Evolutionary conservation across 169 alveolate species (phyloP), one percentile per base, ranked within the genome.

Genomic region (Cryptosporidium sp.): DNA sequence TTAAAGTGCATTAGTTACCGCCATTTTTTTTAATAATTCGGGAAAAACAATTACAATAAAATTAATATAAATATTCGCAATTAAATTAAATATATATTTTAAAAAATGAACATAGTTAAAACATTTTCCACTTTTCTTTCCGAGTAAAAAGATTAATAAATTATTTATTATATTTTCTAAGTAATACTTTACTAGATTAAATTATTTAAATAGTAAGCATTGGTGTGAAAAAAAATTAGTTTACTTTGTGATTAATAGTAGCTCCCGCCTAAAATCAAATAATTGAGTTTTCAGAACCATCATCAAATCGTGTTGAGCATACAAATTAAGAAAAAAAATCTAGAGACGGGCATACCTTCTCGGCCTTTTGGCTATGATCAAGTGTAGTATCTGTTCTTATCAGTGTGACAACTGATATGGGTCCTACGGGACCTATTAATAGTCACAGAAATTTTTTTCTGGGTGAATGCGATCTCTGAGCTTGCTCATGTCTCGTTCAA

Each of bases 361-460:
- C 98, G 98, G 98, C 98, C 97, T 96, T 94, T 96, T 96, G 98
- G 98, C 98, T 96, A 94, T 95, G 98, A 96, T 96, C 98, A 96
- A 96, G 98, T 96, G 98, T 96, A 96, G 98, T 96, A 96, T 95
- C 98, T 96, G 98, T 95, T 96, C 98, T 95, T 95, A 96, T 96
- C 97, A 95, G 98, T 96, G 98, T 96, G 98, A 96, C 96, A 96
- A 93, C 98, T 96, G 97, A 95, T 96, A 96, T 93, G 96, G 92
- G 75, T 80, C 75, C 87, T 3, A 80, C 80, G 87, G 87, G 75
- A 62, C 67, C 87, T 62, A 23, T 62, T 65, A 37, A 14, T 62
- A 71, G 92, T 85, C 92, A 85, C 92, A 85, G 75, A 71, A 85
- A 85, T 85, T 85, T 85, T 85, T 85, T 37, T 3, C 73, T 70